A percentile compares a stretch with the other conserved stretches of the same genome.
Evolutionary conservation across 139 green algal genomes (phyloP).

Genomic region (Spirogloea muscicola): DNA sequence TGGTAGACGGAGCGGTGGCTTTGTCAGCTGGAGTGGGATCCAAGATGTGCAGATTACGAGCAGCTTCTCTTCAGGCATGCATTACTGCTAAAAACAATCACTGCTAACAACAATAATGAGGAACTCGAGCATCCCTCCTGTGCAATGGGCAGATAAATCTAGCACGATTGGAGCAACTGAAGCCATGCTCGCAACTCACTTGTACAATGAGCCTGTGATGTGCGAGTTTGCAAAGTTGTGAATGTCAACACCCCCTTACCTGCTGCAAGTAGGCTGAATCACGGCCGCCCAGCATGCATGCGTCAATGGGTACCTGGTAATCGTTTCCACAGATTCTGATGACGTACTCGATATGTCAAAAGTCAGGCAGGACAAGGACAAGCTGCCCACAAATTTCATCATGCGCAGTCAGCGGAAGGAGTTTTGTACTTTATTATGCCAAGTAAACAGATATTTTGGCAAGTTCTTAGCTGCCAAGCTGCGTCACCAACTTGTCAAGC

Average conservation of each 20-base stretch:
- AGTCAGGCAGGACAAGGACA: not conserved
- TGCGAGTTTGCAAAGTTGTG: too few relatives aligned
- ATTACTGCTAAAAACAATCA: too few relatives aligned
- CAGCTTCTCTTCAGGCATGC: not conserved
- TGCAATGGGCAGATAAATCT: not conserved
- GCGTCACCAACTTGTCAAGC: too few relatives aligned
- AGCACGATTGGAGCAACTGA: not conserved
- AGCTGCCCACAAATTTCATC: not conserved
- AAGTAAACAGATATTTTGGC: too few relatives aligned
- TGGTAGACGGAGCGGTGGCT: not conserved
- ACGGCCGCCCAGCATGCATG: constrained; percentile 54
- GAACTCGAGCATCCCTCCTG: not conserved
- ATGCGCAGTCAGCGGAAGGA: too few relatives aligned
- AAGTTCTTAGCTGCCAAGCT: too few relatives aligned
- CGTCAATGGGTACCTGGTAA: constrained; percentile 64
- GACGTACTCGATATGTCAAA: not conserved
- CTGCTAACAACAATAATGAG: too few relatives aligned
- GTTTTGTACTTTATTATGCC: too few relatives aligned
- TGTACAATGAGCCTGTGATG: too few relatives aligned
- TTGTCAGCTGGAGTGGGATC: too few relatives aligned
- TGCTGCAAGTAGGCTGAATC: constrained; percentile 75
- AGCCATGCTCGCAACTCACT: too few relatives aligned
- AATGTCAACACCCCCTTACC: not conserved
- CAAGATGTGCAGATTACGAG: not conserved
- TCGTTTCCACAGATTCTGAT: too few relatives aligned